These are phyloP conservation scores for Leishmania martiniquensis DNA, from an alignment of 208 protist genomes.

Conservation along the genomic window DNA sequence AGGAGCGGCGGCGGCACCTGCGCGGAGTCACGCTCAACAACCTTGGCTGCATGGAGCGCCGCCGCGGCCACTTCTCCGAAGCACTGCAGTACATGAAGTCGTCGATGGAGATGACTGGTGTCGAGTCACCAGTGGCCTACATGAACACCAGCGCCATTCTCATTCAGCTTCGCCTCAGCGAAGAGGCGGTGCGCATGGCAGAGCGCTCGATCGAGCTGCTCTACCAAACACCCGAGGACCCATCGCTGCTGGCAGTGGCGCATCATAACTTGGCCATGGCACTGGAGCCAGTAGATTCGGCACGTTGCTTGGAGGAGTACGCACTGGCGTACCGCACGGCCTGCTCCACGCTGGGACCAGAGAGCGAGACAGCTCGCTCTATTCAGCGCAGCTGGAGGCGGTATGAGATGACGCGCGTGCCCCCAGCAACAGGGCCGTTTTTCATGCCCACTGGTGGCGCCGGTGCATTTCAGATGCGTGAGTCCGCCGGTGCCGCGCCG, in stretches of 20 bases:
- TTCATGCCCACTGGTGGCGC: not conserved
- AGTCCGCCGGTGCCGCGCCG: not conserved
- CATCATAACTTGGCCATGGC: slow-evolving; percentile 94
- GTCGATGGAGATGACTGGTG: slow-evolving; percentile 73
- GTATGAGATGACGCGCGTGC: slow-evolving; percentile 37
- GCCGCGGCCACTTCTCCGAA: slow-evolving; percentile 76
- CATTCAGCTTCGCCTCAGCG: slow-evolving; percentile 74
- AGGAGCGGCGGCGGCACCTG: slow-evolving; percentile 67
- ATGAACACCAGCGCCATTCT: slow-evolving; percentile 92
- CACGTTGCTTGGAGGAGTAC: slow-evolving; percentile 77
- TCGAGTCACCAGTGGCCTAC: slow-evolving; percentile 84
- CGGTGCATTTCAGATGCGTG: not conserved
- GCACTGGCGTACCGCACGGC: slow-evolving; percentile 57
- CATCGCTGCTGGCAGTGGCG: slow-evolving; percentile 82
- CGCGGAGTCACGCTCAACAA: slow-evolving; percentile 90
- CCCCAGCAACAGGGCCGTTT: slow-evolving; percentile 3
- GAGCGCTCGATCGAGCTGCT: slow-evolving; percentile 75
- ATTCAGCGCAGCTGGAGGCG: slow-evolving; percentile 81
- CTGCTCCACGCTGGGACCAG: slow-evolving; percentile 42
- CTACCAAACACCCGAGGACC: slow-evolving; percentile 66
- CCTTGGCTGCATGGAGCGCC: slow-evolving; percentile 89
- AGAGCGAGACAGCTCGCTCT: slow-evolving; percentile 57
- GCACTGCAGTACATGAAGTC: slow-evolving; percentile 78
- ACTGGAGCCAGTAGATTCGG: slow-evolving; percentile 71
- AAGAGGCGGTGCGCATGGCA: slow-evolving; percentile 78